Base-by-base conservation (phyloP, 805 yeast genomes). In the Diddensiella santjacobensis region DNA sequence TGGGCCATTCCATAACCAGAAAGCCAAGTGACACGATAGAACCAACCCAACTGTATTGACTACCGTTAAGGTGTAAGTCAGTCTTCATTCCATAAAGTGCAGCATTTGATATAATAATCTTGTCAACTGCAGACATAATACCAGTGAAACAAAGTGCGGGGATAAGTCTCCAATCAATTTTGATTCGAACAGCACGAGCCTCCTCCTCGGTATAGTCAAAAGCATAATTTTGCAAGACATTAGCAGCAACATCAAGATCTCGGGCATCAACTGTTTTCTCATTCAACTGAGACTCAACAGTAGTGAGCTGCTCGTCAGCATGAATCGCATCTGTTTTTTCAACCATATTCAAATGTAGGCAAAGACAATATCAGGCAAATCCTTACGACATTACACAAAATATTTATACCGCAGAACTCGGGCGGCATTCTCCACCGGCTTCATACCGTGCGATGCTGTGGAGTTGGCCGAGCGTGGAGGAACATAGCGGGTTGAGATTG, bases 141-240 rank as follows among this genome's bases (percentile, higher is more conserved):
- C 79, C 80, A 74, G 80, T 71, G 44, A 79, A 50, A 48, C 77
- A 75, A 0, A 83, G 81, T 66, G 80, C 69, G 18, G 78, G 63
- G 3, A 80, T 67, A 18, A 81, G 81, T 41, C 70, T 61, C 66
- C 69, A 70, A 50, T 82, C 84, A 41, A 77, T 67, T 54, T 77
- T 79, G 57, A 78, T 58, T 3, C 73, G 58, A 3, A 80, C 58
- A 31, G 63, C 68, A 22, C 62, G 40, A 41, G 60, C 66, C 40
- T 62, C 65, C n/a, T 50, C 49, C 5, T 41, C 42, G 4, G 51
- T 37, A 38, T 48, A 48, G 22, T 48, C 51, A 43, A 33, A 48
- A 13, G 19, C 38, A 22, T 43, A 23, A 24, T 42, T 41, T 4
- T 22, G 38, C 38, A 47, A 36, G 22, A 47, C 33, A 20, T 10